Conservation (phyloP, 148 eudicot genomes). For the Polygonum maritimum region DNA sequence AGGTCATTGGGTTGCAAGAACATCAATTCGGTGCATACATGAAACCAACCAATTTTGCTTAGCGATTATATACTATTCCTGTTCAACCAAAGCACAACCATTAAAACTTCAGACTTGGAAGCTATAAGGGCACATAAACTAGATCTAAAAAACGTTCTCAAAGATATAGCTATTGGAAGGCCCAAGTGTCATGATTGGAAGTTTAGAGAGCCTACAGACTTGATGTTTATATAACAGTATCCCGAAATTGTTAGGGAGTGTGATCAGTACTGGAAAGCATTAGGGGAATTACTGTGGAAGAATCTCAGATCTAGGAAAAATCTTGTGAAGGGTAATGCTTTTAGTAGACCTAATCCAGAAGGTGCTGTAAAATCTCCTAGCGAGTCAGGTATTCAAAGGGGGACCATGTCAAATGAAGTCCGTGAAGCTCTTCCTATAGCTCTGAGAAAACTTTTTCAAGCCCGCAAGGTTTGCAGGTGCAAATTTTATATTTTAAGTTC, state of each 20-base stretch:
- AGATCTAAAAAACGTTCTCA: constrained; percentile 21
- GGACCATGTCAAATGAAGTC: constrained; percentile 48
- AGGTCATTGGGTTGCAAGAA: constrained; percentile 79
- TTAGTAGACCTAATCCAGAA: constrained; percentile 18
- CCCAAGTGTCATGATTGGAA: constrained; percentile 55
- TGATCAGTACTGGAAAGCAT: constrained; percentile 32
- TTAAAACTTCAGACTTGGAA: constrained; percentile 26
- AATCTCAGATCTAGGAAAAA: constrained; percentile 16
- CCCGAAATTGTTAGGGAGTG: constrained; percentile 40
- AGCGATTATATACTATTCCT: constrained; percentile 35
- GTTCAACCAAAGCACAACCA: constrained; percentile 44
- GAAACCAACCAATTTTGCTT: background rate
- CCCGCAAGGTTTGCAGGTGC: constrained; percentile 78
- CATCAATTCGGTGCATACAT: constrained; percentile 11
- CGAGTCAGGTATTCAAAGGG: constrained; percentile 22
- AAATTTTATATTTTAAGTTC: background rate
- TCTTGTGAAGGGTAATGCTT: constrained; percentile 18
- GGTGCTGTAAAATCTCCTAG: constrained; percentile 23
- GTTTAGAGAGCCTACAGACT: constrained; percentile 57
- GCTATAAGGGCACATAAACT: background rate
- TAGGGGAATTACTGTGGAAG: constrained; percentile 19
- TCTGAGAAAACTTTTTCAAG: constrained; percentile 53
- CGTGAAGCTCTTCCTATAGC: constrained; percentile 55
- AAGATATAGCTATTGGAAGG: constrained; percentile 53
- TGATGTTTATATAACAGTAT: constrained; percentile 37